These are phyloP conservation scores for Gossypium longicalyx DNA, from an alignment of 345 rosid genomes.

Conservation along the genomic window DNA sequence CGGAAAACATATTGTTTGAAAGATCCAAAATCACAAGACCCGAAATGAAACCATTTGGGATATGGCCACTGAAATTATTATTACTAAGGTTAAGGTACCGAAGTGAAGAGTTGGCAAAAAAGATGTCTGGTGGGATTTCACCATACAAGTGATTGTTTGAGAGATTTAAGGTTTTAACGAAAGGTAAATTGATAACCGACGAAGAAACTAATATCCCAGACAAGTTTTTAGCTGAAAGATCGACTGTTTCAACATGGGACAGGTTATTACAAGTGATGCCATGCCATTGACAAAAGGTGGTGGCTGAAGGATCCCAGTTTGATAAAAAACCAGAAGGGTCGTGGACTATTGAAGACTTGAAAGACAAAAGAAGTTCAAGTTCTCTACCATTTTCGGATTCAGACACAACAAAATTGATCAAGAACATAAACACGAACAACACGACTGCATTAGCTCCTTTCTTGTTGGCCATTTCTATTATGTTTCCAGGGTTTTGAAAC, in stretches of 20 bases:
- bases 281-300: constrained; percentile 57
- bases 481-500: constrained; percentile 17
- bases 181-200: constrained; percentile 47
- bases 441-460: constrained; percentile 17
- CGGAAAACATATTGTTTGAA: constrained; percentile 74
- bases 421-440: constrained; percentile 30
- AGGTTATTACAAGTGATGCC: constrained; percentile 59
- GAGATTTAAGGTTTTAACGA: constrained; percentile 47
- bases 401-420: constrained; percentile 22
- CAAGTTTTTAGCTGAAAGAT: constrained; percentile 58
- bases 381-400: constrained; percentile 36
- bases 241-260: constrained; percentile 46
- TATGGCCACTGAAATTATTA: constrained; percentile 71
- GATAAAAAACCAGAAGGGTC: constrained; percentile 62
- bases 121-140: constrained; percentile 44
- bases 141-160: constrained; percentile 62
- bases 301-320: constrained; percentile 52
- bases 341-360: constrained; percentile 52
- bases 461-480: constrained; percentile 29
- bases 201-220: constrained; percentile 45
- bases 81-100: constrained; percentile 67
- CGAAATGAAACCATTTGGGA: constrained; percentile 31
- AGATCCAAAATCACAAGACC: constrained; percentile 62
- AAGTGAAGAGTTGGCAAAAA: constrained; percentile 52
- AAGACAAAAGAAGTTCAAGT: constrained; percentile 59